These are phyloP conservation scores for Fusarium devonianum DNA, from an alignment of 2,329 filamentous ascomycete species.

Conservation along the genomic window DNA sequence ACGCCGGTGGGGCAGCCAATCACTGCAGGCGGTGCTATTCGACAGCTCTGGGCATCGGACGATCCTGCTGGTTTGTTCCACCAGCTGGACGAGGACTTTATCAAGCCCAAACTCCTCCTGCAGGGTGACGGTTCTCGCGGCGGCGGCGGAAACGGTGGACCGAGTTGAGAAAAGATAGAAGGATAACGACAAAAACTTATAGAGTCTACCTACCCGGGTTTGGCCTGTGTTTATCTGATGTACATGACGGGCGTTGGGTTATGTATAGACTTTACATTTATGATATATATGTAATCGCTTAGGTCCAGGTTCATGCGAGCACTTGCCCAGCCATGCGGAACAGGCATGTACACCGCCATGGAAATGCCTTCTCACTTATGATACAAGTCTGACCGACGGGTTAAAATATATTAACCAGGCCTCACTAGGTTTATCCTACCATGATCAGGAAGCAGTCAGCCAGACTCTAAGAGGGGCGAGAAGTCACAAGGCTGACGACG, in stretches of 20 bases:
- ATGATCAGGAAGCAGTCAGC: too few relatives aligned
- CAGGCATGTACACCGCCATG: background rate
- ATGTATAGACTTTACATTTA: slow-evolving; percentile 32
- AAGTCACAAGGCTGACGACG: too few relatives aligned
- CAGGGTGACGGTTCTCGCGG: slow-evolving; percentile 65
- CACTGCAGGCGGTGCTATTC: slow-evolving; percentile 79
- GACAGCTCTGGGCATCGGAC: slow-evolving; percentile 81
- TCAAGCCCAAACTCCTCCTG: slow-evolving; percentile 88
- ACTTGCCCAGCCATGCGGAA: background rate
- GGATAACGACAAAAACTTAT: slow-evolving; percentile 6
- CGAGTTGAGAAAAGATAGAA: slow-evolving; percentile 29
- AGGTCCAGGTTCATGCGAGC: background rate
- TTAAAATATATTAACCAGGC: too few relatives aligned
- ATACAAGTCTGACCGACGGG: too few relatives aligned
- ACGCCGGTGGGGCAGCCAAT: slow-evolving; percentile 52
- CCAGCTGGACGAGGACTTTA: slow-evolving; percentile 93
- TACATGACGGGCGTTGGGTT: slow-evolving; percentile 41
- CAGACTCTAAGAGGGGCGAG: too few relatives aligned
- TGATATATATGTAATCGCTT: slow-evolving; percentile 26
- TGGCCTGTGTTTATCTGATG: slow-evolving; percentile 30
- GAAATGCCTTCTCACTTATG: background rate
- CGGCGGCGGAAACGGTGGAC: slow-evolving; percentile 36
- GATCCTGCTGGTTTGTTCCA: slow-evolving; percentile 91
- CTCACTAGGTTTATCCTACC: too few relatives aligned
- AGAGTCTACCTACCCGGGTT: slow-evolving; percentile 7